These are phyloP conservation scores for Calonectria hawksworthii DNA, from an alignment of 2,329 filamentous ascomycete species.

Conservation along the genomic window DNA sequence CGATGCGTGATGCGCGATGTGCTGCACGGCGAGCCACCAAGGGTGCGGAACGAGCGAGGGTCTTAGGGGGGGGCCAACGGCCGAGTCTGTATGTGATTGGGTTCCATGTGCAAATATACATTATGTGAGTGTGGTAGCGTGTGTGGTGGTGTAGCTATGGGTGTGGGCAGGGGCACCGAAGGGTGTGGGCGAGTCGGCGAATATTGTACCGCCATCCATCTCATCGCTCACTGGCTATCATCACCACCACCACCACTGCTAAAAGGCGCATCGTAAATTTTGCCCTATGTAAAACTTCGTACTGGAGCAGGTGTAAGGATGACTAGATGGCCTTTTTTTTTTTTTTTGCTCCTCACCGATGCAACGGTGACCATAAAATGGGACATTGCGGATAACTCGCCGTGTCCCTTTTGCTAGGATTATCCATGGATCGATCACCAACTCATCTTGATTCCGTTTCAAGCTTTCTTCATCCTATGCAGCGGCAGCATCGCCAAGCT, in stretches of 20 bases:
- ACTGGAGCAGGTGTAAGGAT: conserved; percentile 17
- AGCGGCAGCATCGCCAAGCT: conserved; percentile 27
- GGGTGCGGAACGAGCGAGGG: conserved; percentile 29
- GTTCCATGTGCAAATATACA: conserved; percentile 2
- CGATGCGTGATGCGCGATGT: conserved; percentile 33
- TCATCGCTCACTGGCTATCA: neutral
- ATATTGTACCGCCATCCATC: conserved; percentile 8
- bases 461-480: conserved; percentile 32
- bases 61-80: conserved; percentile 23
- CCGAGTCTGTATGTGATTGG: conserved; percentile 15
- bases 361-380: conserved; percentile 17
- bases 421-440: conserved; percentile 31
- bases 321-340: conserved; percentile 14
- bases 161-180: conserved; percentile 22
- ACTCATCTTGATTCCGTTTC: conserved; percentile 39
- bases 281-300: conserved; percentile 7
- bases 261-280: neutral
- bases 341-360: conserved; percentile 38
- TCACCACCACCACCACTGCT: neutral
- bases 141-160: conserved; percentile 19
- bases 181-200: conserved; percentile 3
- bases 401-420: conserved; percentile 29
- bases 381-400: conserved; percentile 25
- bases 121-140: conserved; percentile 22
- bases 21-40: conserved; percentile 38